Base-by-base conservation (phyloP, 129 eudicot species). In the Lactuca saligna region DNA sequence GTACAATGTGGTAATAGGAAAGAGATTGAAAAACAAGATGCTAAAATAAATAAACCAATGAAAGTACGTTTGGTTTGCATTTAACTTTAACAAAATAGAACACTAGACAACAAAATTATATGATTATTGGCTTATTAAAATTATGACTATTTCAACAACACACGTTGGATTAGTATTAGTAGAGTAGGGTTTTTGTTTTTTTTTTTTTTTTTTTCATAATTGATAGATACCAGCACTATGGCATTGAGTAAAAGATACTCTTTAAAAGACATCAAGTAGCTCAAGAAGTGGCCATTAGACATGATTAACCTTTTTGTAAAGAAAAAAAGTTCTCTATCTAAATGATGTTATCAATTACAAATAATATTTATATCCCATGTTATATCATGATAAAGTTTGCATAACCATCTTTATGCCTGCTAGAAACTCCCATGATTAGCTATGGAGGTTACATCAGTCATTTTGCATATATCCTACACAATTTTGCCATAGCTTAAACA, bases 281-380 rank as follows among this genome's bases (percentile, higher is more conserved):
- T 31, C 63, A 66, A 66, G 71, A 73, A 55, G 74, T 66, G 83
- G 75, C 49, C 74, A 66, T 64, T 42, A 73, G 73, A 56, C 75
- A 82, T 72, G 80, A 77, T 78, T 82, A 66, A 69, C 71, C 86
- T 74, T 83, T 85, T 48, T 49, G 14, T 49, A 82, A 82, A 85
- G 81, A 57, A 79, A 77, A 67, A 80, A 71, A 70, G 76, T 65
- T 62, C 68, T 25, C 75, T 44, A 56, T 67, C 70, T 51, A 66
- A 62, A 33, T 64, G 76, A 66, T 68, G 64, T 29, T 59, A 17
- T 53, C 48, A 59, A 25, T 53, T 41, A 71, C 64, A 53, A 50
- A 58, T 29, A 72, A 35, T 33, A 54, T 54, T 29, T 65, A 35
- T 33, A 54, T 54, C 53, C n/a, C 50, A 65, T 66, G 37, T 41